Evolutionary conservation across 768 basidiomycete species (phyloP), one percentile per base, ranked within the genome.

Genomic region (Lactifluus volemus): DNA sequence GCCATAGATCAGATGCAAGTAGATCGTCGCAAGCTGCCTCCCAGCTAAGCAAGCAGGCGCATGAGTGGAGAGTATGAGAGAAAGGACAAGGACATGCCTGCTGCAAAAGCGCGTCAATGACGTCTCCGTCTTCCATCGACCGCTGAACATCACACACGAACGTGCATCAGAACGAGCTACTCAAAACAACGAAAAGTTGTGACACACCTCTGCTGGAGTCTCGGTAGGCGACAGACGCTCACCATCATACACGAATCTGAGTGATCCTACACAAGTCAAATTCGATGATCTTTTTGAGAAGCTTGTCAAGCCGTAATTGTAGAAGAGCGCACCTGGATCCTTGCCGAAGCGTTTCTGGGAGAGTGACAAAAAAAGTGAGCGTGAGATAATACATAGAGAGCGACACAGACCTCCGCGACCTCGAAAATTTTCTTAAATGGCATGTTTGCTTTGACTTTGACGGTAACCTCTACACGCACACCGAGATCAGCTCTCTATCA

Each of bases 381-480:
- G 39, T 19, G 32, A 1, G 29, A 32, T n/a, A 3, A 34, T 21
- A 9, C 3, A n/a, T 29, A 52, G 21, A 17, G 12, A 41, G 19
- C 0, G n/a, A 11, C 2, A 47, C 61, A 44, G 15, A 65, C 64
- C 61, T 65, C 64, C 19, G 64, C 64, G 1, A 63, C 64, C 14
- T 65, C 64, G 21, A 65, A 65, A 11, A 63, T 65, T 8, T 65
- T 65, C 53, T 58, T 65, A 30, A 65, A 65, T 9, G 47, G 64
- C 64, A 65, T 65, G 44, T 58, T 65, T 14, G 64, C 64, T n/a
- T 65, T 65, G 19, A 65, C 64, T 36, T 65, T 65, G 2, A 65
- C 64, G 1, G 64, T 65, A 2, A 63, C 29, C 19, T 48, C 64
- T 65, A 14, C 15, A n/a, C 21, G 6, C 34, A 4, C 0, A 25